Evolutionary conservation across 1,284 basidiomycete species (phyloP), one percentile per base, ranked within the genome.

Genomic region (Xerocomus amazonicus): DNA sequence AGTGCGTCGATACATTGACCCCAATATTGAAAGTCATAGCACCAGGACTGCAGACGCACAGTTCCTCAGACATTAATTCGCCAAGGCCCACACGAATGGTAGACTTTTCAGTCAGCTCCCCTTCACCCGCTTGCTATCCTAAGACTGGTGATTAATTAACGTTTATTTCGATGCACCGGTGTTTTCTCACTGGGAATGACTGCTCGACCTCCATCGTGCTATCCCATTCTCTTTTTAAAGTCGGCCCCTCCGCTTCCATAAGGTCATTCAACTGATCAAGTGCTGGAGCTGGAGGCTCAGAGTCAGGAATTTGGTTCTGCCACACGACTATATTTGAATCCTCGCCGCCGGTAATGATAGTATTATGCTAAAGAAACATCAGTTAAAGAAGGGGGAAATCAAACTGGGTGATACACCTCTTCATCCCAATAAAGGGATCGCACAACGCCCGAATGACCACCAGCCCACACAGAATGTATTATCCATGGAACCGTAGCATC

Each of bases 311-410:
- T 39, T 60, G 53, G 14, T 52, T 53, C 8, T 71, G 59, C 83
- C 83, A 85, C 4, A 77, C 54, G 37, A 74, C 72, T 41, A 85
- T 68, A 52, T 74, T 78, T 0, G 73, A 68, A 53, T 86, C 83
- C 68, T 86, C 83, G 2, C 83, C 83, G 2, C 83, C 84, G 2
- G 80, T 81, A 4, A 84, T 59, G 9, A 85, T 58, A 3, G 77
- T 61, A 9, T 66, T 60, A 55, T 75, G 72, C 79, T 80, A 52
- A 16, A 47, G 12, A 50, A 42, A n/a, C 37, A 39, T 59, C 31
- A 50, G 39, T 44, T 6, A 13, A 37, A 37, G 27, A 16, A n/a
- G 32, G n/a, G n/a, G 31, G 45, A 33, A 37, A 33, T 45, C 12
- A 5, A 63, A 34, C 3, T 23, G 29, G 48, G 12, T 2, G 68